Evolutionary conservation across 1,139 yeast genomes (phyloP).

Genomic region (Geotrichum carabidarum): DNA sequence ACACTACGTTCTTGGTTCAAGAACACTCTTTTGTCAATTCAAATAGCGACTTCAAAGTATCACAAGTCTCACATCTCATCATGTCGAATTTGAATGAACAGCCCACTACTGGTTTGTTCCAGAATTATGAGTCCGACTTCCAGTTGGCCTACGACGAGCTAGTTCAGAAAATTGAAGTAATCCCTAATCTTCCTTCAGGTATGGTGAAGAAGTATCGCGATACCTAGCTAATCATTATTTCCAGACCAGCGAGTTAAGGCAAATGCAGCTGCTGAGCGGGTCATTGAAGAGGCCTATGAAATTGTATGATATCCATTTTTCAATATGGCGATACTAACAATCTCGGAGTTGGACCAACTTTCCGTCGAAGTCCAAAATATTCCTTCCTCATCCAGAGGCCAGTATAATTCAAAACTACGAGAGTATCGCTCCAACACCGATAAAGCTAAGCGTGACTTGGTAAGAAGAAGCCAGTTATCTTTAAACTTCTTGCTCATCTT

Average conservation of each 20-base stretch:
- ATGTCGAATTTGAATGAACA: conserved; percentile 12
- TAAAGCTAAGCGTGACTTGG: conserved; percentile 48
- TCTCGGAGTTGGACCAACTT: conserved; percentile 59
- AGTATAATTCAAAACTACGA: conserved; percentile 66
- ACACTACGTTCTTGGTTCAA: not conserved
- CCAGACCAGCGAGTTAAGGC: conserved; percentile 28
- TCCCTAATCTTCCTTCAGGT: conserved; percentile 52
- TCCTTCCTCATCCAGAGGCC: conserved; percentile 63
- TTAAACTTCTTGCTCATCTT: conserved; percentile 51
- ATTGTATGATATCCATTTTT: conserved; percentile 37
- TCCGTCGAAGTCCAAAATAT: conserved; percentile 73
- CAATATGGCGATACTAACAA: not conserved
- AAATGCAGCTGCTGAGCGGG: conserved; percentile 53
- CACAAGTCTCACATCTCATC: not conserved
- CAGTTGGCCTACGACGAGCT: conserved; percentile 69
- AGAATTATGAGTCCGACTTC: conserved; percentile 68
- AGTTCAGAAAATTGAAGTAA: conserved; percentile 56
- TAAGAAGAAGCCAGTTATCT: conserved; percentile 53
- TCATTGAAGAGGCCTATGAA: conserved; percentile 74
- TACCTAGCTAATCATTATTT: not conserved
- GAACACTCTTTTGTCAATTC: no score
- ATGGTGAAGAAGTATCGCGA: conserved; percentile 30
- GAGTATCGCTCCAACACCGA: conserved; percentile 61
- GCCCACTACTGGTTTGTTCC: conserved; percentile 48
- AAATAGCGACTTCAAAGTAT: not conserved